These are phyloP conservation scores for Candida sanyaensis DNA, from an alignment of 1,139 yeast species.

Conservation along the genomic window DNA sequence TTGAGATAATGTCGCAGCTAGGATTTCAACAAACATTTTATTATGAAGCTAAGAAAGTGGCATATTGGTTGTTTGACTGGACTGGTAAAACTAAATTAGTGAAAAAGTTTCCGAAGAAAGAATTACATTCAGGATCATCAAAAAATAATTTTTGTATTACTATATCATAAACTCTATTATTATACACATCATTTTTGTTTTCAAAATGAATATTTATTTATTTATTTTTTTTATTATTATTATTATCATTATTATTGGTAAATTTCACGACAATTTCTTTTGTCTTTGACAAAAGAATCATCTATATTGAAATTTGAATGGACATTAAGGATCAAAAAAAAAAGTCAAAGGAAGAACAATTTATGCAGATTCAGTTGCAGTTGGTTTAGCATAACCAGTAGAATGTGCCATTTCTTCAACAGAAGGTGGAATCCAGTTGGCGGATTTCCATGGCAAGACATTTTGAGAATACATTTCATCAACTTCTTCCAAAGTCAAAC, in stretches of 20 bases:
- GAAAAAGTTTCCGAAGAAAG: slow-evolving; percentile 37
- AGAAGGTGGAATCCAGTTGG: slow-evolving; percentile 43
- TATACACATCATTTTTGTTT: background rate
- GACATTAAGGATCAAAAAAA: background rate
- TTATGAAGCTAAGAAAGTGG: slow-evolving; percentile 72
- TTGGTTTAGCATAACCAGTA: slow-evolving; percentile 32
- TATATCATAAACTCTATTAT: slow-evolving; percentile 7
- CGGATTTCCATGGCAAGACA: slow-evolving; percentile 49
- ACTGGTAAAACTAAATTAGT: slow-evolving; percentile 24
- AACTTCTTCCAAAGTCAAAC: slow-evolving; percentile 65
- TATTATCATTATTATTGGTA: background rate
- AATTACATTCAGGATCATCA: slow-evolving; percentile 51
- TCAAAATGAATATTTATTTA: background rate
- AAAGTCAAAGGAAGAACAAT: background rate
- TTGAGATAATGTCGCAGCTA: slow-evolving; percentile 52
- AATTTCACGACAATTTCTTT: background rate
- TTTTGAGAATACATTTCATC: slow-evolving; percentile 59
- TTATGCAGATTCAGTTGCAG: slow-evolving; percentile 19
- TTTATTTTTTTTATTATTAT: too few relatives aligned
- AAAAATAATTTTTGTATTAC: slow-evolving; percentile 67
- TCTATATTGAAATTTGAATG: background rate
- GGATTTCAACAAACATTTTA: slow-evolving; percentile 55
- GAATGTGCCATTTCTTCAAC: slow-evolving; percentile 30
- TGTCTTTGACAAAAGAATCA: too few relatives aligned
- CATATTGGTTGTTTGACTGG: slow-evolving; percentile 71